Evolutionary conservation across 345 rosid genomes (phyloP), one percentile per base, ranked within the genome.

Genomic region (Rubroshorea leprosula): DNA sequence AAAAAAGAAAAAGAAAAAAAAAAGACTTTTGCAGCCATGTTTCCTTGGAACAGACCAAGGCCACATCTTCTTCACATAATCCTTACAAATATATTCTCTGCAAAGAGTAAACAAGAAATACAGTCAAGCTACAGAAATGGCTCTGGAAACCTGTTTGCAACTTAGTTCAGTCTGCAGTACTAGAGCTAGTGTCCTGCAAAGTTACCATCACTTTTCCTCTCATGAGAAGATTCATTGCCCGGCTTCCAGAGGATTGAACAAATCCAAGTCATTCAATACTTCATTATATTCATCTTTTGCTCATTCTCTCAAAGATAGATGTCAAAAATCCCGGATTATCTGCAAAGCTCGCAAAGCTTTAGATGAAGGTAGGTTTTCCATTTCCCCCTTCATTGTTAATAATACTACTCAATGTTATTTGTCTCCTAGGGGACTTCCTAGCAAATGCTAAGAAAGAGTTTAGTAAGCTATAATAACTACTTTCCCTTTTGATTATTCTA

Each of bases 261-360:
- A 51, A 45, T 25, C 78, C 63, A 38, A 17, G 13, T 49, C 74
- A 6, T 63, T 59, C 17, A 51, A 72, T 48, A 19, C 54, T 8
- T 65, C 68, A 15, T 49, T 74, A 6, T 27, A 66, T 46, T 55
- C 72, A 23, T 55, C 71, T 49, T 51, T 63, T 23, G 16, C 61
- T 51, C 51, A 11, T 39, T 63, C 65, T 7, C 58, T 55, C 20
- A 51, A 39, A 57, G 17, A 44, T 63, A 66, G 64, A 62, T 21
- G 10, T 68, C 57, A 51, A 58, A 78, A 71, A 23, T 58, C 76
- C 39, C 46, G 61, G 63, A 21, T 78, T 38, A 56, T 84, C 47
- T 85, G 83, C 85, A 70, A 81, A 66, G 87, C 91, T 63, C 66
- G 80, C 1, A 80, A 78, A 67, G 86, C 85, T 49, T 60, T 82